Evolutionary conservation across 768 basidiomycete species (phyloP), one percentile per base, ranked within the genome.

Genomic region (Hericium erinaceus): DNA sequence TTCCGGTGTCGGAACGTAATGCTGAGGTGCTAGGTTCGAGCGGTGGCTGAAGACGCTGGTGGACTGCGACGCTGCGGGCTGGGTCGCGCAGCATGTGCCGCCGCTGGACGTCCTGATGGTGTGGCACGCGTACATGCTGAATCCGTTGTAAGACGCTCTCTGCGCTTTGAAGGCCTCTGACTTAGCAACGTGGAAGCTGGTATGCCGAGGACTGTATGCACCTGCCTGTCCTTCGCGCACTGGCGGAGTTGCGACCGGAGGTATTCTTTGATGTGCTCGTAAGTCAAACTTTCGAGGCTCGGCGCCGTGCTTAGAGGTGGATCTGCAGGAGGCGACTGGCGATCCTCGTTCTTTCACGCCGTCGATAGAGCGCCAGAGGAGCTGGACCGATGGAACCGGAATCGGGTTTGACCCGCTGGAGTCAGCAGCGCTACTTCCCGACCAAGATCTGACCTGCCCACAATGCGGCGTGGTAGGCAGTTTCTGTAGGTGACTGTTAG

Each of bases 71-170:
- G 6, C 9, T 10, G 33, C 33, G 8, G 33, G 0, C 33, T 40
- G 22, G 56, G 24, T 56, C 22, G 57, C 52, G 4, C 61, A 70
- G 11, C 48, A 71, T 15, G 28, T 60, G 44, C 74, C 74, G 0
- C 74, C 74, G 12, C 28, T 72, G 33, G 75, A 75, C 41, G 74
- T 75, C 22, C 70, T 71, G 66, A 73, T 75, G 73, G 70, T 75
- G 18, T 74, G 75, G 70, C 74, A 75, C 18, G 74, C 73, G 1
- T 75, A 76, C 62, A 18, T 72, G 51, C 71, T 75, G 20, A 72
- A 64, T 49, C 74, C 74, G 11, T 64, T 67, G 74, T 74, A 63
- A 62, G 65, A 33, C 16, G 8, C 18, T 33, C 33, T 15, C 16
- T 51, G 20, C 11, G 2, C 10, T 15, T 20, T 28, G 13, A 6